Base-by-base conservation (phyloP, 495 filamentous ascomycete species). In the Penicillium subrubescens region DNA sequence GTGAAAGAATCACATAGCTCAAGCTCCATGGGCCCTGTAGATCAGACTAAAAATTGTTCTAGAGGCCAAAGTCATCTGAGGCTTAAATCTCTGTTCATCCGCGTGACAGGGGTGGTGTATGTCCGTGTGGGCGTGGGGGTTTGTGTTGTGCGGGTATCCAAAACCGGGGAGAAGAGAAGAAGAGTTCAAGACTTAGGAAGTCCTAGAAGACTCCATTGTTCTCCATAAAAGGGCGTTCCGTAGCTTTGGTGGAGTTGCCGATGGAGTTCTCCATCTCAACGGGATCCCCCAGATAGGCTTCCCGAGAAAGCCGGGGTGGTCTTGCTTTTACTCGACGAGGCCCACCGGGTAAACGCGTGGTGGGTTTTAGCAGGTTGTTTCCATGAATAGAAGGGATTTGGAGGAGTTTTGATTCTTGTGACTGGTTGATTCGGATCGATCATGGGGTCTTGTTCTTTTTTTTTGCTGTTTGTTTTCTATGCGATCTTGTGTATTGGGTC, bases 271-370 rank as follows among this genome's bases (percentile, higher is more conserved):
- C n/a, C 53, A 2, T 23, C 21, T 12, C 44, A 11, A 54, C 69
- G 66, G 71, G 60, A 66, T 69, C 46, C 69, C 71, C 71, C 60
- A 67, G 66, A 69, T 67, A 70, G 71, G 69, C 60, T 71, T 73
- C 65, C 71, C 71, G 66, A 60, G 57, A 64, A 50, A 44, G 27
- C 52, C 34, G 63, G 62, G 62, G 33, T 23, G 25, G 25, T 10
- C 35, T 33, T 56, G 19, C 41, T 34, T 62, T 8, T 50, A 33
- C 35, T 66, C 51, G 44, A 41, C 11, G 41, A 33, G 33, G 44
- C 44, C 44, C 44, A 21, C 44, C 44, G 12, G 10, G 17, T 10
- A 48, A 21, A 23, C 8, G 19, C n/a, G 23, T n/a, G 1, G 41
- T 19, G 23, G 46, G 46, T 27, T 50, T 15, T 50, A 15, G 46